phyloP scores from a whole-genome alignment of 108 stramenopile species.

The Nannochloropsis gaditana region DNA sequence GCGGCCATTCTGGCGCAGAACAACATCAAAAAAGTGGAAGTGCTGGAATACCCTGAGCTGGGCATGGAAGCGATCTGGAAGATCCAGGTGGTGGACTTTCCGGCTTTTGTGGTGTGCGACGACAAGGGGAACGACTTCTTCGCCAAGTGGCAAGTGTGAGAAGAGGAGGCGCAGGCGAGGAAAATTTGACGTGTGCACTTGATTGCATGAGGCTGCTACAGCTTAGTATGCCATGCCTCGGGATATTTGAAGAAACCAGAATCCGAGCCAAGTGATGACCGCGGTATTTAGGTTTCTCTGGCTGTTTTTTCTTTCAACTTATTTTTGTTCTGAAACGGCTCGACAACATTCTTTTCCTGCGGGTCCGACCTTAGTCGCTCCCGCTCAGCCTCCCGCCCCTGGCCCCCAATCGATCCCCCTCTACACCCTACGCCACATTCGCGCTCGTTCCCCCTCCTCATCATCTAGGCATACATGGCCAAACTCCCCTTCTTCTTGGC shows the following conservation, averaged over 20 bases:
- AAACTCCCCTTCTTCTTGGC: slow-evolving; percentile 97
- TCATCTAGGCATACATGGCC: slow-evolving; percentile 68
- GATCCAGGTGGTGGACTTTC: slow-evolving; percentile 90
- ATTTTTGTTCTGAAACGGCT: not conserved
- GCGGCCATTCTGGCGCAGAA: slow-evolving; percentile 93
- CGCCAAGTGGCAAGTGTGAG: slow-evolving; percentile 77
- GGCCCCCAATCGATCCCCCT: not conserved
- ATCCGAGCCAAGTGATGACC: not conserved
- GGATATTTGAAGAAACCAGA: not conserved
- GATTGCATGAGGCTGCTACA: too few species aligned
- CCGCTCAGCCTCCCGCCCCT: not conserved
- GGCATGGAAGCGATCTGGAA: slow-evolving; percentile 98
- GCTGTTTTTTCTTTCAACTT: not conserved
- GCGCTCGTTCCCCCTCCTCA: not conserved
- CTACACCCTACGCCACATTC: not conserved
- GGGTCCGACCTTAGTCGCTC: not conserved
- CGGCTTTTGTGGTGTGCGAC: slow-evolving; percentile 93
- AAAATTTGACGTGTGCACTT: not conserved
- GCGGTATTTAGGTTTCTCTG: not conserved
- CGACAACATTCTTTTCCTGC: not conserved
- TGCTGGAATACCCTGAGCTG: slow-evolving; percentile 90
- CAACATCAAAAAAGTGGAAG: slow-evolving; percentile 86
- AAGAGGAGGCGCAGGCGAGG: not conserved
- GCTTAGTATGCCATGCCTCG: not conserved
- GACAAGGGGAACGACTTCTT: slow-evolving; percentile 95